These are phyloP conservation scores for Boletus pseudo-olivaceus DNA, from an alignment of 768 basidiomycete species.

Conservation along the genomic window DNA sequence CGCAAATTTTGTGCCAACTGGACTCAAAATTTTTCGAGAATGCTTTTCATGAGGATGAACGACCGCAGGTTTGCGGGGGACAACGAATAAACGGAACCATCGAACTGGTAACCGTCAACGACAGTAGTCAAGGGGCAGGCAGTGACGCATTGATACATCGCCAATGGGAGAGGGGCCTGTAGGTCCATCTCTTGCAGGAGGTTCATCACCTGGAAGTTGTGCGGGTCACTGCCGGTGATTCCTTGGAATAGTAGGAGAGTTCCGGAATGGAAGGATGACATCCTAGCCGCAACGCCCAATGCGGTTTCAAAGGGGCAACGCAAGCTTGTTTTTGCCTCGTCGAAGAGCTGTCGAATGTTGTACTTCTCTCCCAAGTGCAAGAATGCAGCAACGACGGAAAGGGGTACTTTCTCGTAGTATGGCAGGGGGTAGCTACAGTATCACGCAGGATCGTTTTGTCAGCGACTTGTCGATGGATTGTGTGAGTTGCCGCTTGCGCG, in stretches of 20 bases:
- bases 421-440: slow-evolving; percentile 9
- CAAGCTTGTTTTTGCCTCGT: slow-evolving; percentile 11
- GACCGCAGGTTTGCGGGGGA: slow-evolving; percentile 6
- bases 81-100: not conserved
- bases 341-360: slow-evolving; percentile 6
- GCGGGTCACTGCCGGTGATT: slow-evolving; percentile 6
- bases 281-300: not conserved
- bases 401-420: slow-evolving; percentile 1
- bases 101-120: slow-evolving; percentile 10
- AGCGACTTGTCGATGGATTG: not conserved
- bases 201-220: slow-evolving; percentile 20
- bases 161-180: slow-evolving; percentile 2
- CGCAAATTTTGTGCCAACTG: not conserved
- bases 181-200: slow-evolving; percentile 8
- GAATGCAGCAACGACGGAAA: slow-evolving; percentile 9
- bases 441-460: not conserved
- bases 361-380: slow-evolving; percentile 26
- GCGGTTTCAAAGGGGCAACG: not conserved
- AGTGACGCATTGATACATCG: slow-evolving; percentile 10
- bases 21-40: not conserved
- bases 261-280: not conserved
- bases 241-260: not conserved
- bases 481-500: not conserved
- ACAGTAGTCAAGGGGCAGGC: slow-evolving; percentile 4
- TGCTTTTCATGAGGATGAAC: slow-evolving; percentile 6